Conservation (phyloP, 2,329 filamentous ascomycete species). For the Trichothecium roseum region DNA sequence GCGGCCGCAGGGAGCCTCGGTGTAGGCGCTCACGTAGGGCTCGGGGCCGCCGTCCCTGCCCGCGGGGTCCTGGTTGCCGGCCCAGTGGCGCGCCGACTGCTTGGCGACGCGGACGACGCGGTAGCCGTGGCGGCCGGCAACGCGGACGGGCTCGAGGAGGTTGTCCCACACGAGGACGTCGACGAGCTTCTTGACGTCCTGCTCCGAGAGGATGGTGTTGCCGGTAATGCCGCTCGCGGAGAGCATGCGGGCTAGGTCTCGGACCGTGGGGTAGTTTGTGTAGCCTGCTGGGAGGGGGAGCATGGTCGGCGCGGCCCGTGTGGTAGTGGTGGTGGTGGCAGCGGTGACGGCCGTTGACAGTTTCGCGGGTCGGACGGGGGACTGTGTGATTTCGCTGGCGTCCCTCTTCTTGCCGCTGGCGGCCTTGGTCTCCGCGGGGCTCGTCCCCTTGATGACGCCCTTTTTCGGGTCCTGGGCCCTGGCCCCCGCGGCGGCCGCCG, state of each 20-base stretch:
- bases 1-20: slow-evolving; percentile 79
- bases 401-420: slow-evolving; percentile 36
- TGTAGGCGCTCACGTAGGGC: slow-evolving; percentile 58
- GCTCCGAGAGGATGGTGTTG: slow-evolving; percentile 58
- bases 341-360: slow-evolving; percentile 8
- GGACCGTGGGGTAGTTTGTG: slow-evolving; percentile 68
- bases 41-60: slow-evolving; percentile 28
- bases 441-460: slow-evolving; percentile 38
- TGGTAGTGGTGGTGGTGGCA: slow-evolving; percentile 7
- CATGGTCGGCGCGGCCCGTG: slow-evolving; percentile 23
- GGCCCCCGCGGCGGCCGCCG: neutral
- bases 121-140: slow-evolving; percentile 40
- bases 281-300: slow-evolving; percentile 56
- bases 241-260: slow-evolving; percentile 67
- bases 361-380: slow-evolving; percentile 16
- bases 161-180: slow-evolving; percentile 86
- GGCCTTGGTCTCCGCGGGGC: slow-evolving; percentile 18
- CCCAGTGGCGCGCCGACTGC: slow-evolving; percentile 30
- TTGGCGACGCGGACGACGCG: slow-evolving; percentile 39
- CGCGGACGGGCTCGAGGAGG: slow-evolving; percentile 57
- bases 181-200: slow-evolving; percentile 75
- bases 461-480: slow-evolving; percentile 44
- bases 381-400: slow-evolving; percentile 26
- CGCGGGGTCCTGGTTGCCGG: slow-evolving; percentile 24
- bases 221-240: slow-evolving; percentile 59